Evolutionary conservation across 1,284 basidiomycete species (phyloP), one percentile per base, ranked within the genome.

Genomic region (Boletus semigastroideus): DNA sequence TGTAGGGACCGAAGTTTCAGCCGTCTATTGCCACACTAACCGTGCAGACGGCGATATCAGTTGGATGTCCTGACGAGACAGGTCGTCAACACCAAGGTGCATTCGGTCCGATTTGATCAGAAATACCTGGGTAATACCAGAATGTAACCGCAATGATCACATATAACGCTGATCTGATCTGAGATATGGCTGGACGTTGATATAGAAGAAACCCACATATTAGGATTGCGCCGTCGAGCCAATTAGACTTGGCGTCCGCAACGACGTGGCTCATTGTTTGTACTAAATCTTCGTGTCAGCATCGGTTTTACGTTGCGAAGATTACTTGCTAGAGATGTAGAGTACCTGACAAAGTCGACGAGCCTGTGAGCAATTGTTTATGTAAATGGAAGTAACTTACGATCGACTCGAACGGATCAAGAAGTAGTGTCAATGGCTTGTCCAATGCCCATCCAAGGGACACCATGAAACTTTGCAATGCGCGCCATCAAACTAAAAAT

Each of bases 181-280:
- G 25, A 57, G 49, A 7, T 33, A 8, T 28, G 17, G 11, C 25
- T 30, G 14, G 14, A 27, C 14, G 17, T 1, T 7, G 16, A 16
- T 11, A 22, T 2, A 25, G 17, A 33, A 25, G 41, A 40, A 43
- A 68, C 77, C 63, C 63, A 86, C 84, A 78, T 73, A 90, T 86
- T 16, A 90, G 72, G 59, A 90, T 83, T 62, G 84, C 77, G 5
- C 87, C 87, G 65, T 89, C 86, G 0, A 88, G 72, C 83, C 88
- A 94, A 67, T 93, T 92, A 5, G 89, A 91, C 66, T 90, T 87
- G 28, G 90, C 92, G 65, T 94, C 90, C 48, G 83, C 79, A 7
- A 92, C 85, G 41, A 89, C 86, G 56, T 91, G 86, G 56, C 86
- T 89, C 75, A 94, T 88, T 10, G 90, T 85, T 58, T 92, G 75